Conservation (phyloP, 1,139 yeast genomes). For the Suhomyces bribrorum region DNA sequence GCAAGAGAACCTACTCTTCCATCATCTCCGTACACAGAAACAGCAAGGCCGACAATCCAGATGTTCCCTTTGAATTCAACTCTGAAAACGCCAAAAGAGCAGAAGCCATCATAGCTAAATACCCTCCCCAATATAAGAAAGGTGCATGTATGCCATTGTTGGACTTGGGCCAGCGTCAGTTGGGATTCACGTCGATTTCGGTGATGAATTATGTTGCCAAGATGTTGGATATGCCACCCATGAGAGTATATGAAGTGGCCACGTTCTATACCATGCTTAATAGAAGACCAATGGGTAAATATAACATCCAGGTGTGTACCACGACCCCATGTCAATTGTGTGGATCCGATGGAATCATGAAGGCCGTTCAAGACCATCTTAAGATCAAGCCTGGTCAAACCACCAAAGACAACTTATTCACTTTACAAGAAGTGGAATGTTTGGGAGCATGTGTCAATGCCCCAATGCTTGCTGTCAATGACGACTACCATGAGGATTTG, state of each 20-base stretch:
- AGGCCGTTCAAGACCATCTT: slow-evolving; percentile 63
- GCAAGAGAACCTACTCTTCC: slow-evolving; percentile 33
- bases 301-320: slow-evolving; percentile 82
- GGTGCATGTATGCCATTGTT: slow-evolving; percentile 87
- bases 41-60: slow-evolving; percentile 64
- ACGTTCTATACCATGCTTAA: slow-evolving; percentile 92
- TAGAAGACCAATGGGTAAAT: slow-evolving; percentile 85
- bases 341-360: slow-evolving; percentile 77
- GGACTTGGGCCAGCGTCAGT: slow-evolving; percentile 86
- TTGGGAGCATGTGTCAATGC: slow-evolving; percentile 92
- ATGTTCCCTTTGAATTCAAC: slow-evolving; percentile 71
- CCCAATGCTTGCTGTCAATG: slow-evolving; percentile 85
- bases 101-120: slow-evolving; percentile 70
- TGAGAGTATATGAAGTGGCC: slow-evolving; percentile 94
- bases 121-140: slow-evolving; percentile 85
- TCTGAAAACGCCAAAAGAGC: slow-evolving; percentile 72
- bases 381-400: slow-evolving; percentile 78
- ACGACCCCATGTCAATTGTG: slow-evolving; percentile 90
- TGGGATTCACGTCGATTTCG: slow-evolving; percentile 82
- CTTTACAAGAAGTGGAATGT: slow-evolving; percentile 87
- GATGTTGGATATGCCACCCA: slow-evolving; percentile 85
- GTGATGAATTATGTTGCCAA: slow-evolving; percentile 94
- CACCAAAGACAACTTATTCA: slow-evolving; percentile 73
- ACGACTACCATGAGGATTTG: slow-evolving; percentile 82
- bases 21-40: slow-evolving; percentile 74